Percentiles rank a stretch among this genome's conserved stretches.
phyloP scores from a whole-genome alignment of 805 yeast species.

The Candida tibetensis region DNA sequence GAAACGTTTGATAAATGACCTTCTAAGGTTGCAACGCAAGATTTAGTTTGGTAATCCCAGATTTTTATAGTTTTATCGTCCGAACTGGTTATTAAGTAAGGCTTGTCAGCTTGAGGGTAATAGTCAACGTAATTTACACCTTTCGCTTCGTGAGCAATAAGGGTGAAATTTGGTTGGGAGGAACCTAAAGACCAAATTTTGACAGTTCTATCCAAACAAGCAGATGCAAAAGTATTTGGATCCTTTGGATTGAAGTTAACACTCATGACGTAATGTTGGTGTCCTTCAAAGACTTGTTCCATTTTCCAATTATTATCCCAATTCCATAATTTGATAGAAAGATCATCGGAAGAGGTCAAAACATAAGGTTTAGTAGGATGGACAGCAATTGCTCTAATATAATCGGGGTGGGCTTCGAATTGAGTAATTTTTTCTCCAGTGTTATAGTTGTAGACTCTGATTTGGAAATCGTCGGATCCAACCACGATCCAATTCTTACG shows the following conservation, averaged over 20 bases:
- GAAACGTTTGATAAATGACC: constrained; percentile 95
- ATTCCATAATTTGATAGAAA: constrained; percentile 90
- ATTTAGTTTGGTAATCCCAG: constrained; percentile 97
- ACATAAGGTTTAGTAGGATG: constrained; percentile 92
- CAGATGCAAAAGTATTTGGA: constrained; percentile 95
- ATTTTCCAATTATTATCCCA: constrained; percentile 94
- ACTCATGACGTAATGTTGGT: constrained; percentile 92
- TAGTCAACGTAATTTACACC: constrained; percentile 97
- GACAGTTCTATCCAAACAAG: constrained; percentile 93
- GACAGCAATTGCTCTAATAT: constrained; percentile 87
- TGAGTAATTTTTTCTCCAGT: constrained; percentile 93
- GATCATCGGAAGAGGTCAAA: constrained; percentile 87
- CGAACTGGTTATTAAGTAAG: constrained; percentile 86
- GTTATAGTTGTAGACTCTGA: constrained; percentile 90
- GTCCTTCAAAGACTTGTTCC: constrained; percentile 92
- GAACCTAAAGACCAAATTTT: constrained; percentile 96
- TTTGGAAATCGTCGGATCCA: constrained; percentile 93
- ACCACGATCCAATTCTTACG: constrained; percentile 96
- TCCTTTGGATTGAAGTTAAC: constrained; percentile 96
- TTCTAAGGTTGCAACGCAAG: constrained; percentile 89
- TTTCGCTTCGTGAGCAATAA: constrained; percentile 84
- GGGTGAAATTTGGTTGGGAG: constrained; percentile 82
- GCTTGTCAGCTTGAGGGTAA: constrained; percentile 96
- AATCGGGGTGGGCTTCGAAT: constrained; percentile 98
- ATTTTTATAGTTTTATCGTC: constrained; percentile 87